Conservation (phyloP, 176 grass and related monocot species). For the Hsuehochloa calcarea region DNA sequence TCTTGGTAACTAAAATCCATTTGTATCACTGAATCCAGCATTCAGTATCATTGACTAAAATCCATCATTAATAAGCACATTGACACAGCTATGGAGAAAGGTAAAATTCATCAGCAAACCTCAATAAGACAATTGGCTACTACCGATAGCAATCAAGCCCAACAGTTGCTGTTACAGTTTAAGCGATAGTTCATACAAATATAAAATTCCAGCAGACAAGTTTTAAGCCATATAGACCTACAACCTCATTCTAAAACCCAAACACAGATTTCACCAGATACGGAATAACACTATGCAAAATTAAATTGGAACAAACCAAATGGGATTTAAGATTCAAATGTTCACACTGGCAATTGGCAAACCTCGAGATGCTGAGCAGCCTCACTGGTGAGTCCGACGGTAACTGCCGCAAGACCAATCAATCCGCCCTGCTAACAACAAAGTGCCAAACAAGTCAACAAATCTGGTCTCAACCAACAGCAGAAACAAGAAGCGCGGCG, state of each 20-base stretch:
- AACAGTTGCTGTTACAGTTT: not conserved
- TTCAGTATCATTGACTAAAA: conserved; percentile 1
- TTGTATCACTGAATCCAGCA: not conserved
- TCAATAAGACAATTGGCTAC: not conserved
- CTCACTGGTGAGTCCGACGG: conserved; percentile 85
- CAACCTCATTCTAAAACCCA: not conserved
- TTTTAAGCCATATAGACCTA: not conserved
- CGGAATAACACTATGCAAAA: not conserved
- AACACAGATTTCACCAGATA: not conserved
- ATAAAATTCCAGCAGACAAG: not conserved
- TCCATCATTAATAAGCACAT: not conserved
- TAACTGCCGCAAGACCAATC: conserved; percentile 91
- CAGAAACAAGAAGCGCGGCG: not conserved
- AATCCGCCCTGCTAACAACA: conserved; percentile 82
- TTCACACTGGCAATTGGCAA: conserved; percentile 1
- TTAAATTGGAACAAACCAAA: conserved; percentile 8
- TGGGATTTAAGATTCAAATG: not conserved
- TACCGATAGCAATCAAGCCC: not conserved
- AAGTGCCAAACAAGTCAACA: conserved; percentile 20
- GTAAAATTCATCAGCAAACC: conserved; percentile 5
- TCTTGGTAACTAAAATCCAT: too few relatives aligned
- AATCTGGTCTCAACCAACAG: conserved; percentile 23
- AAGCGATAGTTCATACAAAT: not conserved
- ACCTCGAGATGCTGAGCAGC: conserved; percentile 92
- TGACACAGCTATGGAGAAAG: not conserved